Evolutionary conservation across 176 grass and related monocot genomes (phyloP), one percentile per base, ranked within the genome.

Genomic region (Oryza brachyantha): DNA sequence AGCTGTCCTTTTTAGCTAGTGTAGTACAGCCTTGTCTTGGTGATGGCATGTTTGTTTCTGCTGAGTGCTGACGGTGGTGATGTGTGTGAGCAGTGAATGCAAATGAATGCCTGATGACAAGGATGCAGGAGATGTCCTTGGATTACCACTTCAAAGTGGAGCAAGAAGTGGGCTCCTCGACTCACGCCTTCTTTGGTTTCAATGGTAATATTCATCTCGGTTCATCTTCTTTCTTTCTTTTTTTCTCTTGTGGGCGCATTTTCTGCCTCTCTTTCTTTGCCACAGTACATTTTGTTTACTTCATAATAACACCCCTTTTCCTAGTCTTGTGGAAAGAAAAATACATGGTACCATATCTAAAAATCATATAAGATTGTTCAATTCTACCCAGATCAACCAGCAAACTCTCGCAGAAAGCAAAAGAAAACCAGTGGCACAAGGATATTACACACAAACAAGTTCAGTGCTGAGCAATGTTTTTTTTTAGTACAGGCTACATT

Each of bases 71-170:
- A 24, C 10, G 5, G 13, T 84, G 52, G 52, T 57, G 21, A 7
- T 5, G 13, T 45, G 7, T 8, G 4, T 68, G 39, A 83, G 59
- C 83, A 94, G 92, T 91, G 45, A 89, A 91, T 64, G 61, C 86
- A n/a, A 48, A 91, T 66, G 91, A 94, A 76, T 94, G 88, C 50
- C 79, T 94, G 83, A 88, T 94, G 91, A 91, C 91, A 35, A 90
- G 88, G 60, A 91, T 94, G 85, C 91, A 94, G 77, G 91, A 94
- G 75, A 94, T 94, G 88, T 94, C 91, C 36, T 24, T 94, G 70
- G 88, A 94, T 75, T 94, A 94, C 79, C 91, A 94, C 82, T 94
- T 91, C 29, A 88, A 78, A 8, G 85, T 94, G 58, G 91, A 94
- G 73, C 91, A 94, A 70, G 88, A 94, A 77, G 87, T 75, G 16